Evolutionary conservation across 164 flowering plant genomes (phyloP).

Genomic region (Stephania yunnanensis): DNA sequence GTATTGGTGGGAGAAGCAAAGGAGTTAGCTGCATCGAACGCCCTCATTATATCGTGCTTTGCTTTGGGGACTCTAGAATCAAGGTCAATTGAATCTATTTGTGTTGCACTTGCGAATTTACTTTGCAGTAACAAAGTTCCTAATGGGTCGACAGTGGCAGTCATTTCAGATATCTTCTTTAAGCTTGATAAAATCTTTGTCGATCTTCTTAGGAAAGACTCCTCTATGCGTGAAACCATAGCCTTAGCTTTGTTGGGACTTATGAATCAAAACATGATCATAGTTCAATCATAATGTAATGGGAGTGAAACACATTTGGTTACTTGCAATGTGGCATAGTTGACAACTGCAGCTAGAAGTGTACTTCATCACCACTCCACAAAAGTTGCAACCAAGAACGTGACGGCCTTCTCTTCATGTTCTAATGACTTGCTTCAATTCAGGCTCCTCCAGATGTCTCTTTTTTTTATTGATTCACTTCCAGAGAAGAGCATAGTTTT

Average conservation of each 20-base stretch:
- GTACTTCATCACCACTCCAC: slow-evolving; percentile 35
- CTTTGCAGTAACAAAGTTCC: no score
- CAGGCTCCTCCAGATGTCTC: slow-evolving; percentile 49
- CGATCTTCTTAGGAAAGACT: slow-evolving; percentile 41
- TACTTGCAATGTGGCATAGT: slow-evolving; percentile 10
- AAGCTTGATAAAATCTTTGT: slow-evolving; percentile 40
- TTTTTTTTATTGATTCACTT: slow-evolving; percentile 38
- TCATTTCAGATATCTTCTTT: no score
- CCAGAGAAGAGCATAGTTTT: slow-evolving; percentile 41
- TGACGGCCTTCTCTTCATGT: slow-evolving; percentile 48
- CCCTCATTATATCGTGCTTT: no score
- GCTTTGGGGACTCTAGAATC: no score
- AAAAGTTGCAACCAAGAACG: slow-evolving; percentile 50
- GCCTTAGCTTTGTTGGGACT: slow-evolving; percentile 40
- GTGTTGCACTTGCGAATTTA: no score
- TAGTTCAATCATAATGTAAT: slow-evolving; percentile 20
- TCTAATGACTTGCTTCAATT: slow-evolving; percentile 59
- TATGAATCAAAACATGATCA: slow-evolving; percentile 49
- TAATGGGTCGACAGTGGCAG: no score
- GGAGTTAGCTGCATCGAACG: no score
- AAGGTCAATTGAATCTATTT: no score
- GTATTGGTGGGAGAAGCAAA: no score
- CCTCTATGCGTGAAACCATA: slow-evolving; percentile 47
- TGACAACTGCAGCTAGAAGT: slow-evolving; percentile 10
- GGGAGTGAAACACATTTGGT: slow-evolving; percentile 17